A percentile compares a stretch with the other conserved stretches of the same genome.
These are phyloP conservation scores for Boletellus ananas DNA, from an alignment of 768 basidiomycete genomes.

Conservation along the genomic window DNA sequence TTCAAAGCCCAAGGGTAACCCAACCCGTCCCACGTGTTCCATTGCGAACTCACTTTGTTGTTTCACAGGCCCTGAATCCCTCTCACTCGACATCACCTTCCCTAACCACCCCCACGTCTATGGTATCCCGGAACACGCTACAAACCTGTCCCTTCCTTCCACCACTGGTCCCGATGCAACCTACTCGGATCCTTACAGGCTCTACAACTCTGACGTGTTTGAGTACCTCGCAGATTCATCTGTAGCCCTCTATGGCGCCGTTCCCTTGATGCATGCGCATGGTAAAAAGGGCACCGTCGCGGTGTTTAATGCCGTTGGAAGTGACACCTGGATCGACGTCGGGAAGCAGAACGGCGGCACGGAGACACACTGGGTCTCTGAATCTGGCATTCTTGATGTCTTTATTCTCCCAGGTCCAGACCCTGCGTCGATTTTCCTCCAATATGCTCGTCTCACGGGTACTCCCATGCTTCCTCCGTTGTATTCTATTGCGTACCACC, in stretches of 20 bases:
- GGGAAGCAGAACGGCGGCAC: conserved; percentile 56
- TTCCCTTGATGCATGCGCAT: conserved; percentile 93
- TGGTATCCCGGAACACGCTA: conserved; percentile 96
- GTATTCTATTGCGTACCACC: conserved; percentile 93
- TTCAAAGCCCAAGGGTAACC: conserved; percentile 88
- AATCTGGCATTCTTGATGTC: conserved; percentile 93
- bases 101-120: conserved; percentile 89
- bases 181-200: conserved; percentile 89
- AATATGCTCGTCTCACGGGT: conserved; percentile 85
- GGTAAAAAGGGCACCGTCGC: conserved; percentile 84
- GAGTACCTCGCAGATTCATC: conserved; percentile 84
- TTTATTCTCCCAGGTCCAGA: conserved; percentile 93
- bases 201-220: conserved; percentile 95
- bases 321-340: conserved; percentile 95
- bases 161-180: conserved; percentile 75
- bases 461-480: conserved; percentile 83
- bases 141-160: conserved; percentile 80
- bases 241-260: conserved; percentile 85
- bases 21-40: not conserved
- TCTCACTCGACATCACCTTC: conserved; percentile 90
- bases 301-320: conserved; percentile 80
- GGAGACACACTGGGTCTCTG: conserved; percentile 95
- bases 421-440: conserved; percentile 74
- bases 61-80: conserved; percentile 83
- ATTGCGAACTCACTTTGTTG: conserved; percentile 1